A percentile compares a stretch with the other conserved stretches of the same genome.
Evolutionary conservation across 371 early-diverging fungal species (phyloP).

Genomic region (Mucor irregularis): DNA sequence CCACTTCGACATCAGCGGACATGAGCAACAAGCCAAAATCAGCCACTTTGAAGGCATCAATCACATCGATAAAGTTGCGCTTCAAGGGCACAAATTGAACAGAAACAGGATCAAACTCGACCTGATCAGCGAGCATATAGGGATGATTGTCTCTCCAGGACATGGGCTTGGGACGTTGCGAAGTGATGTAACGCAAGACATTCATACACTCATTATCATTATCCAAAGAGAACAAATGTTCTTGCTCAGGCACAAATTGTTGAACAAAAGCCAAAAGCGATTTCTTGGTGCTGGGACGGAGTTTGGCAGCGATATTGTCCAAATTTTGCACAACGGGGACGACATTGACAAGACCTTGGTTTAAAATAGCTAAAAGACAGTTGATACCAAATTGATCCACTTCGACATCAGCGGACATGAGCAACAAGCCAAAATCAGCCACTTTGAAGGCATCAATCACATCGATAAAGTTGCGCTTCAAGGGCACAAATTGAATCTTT

Average conservation of each 20-base stretch:
- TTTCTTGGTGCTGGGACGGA: conserved; percentile 73
- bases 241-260: conserved; percentile 85
- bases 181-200: conserved; percentile 67
- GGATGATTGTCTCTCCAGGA: conserved; percentile 89
- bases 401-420: conserved; percentile 87
- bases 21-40: conserved; percentile 87
- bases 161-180: conserved; percentile 75
- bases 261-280: conserved; percentile 81
- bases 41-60: conserved; percentile 90
- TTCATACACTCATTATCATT: conserved; percentile 52
- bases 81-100: conserved; percentile 52
- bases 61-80: too few species aligned
- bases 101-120: conserved; percentile 58
- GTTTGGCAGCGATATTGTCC: conserved; percentile 62
- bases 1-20: conserved; percentile 92
- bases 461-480: conserved; percentile 66
- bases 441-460: conserved; percentile 92
- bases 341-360: conserved; percentile 85
- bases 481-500: conserved; percentile 73
- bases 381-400: conserved; percentile 91
- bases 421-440: conserved; percentile 86
- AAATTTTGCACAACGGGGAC: conserved; percentile 75
- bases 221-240: conserved; percentile 68
- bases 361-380: conserved; percentile 77
- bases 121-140: conserved; percentile 81